A percentile compares a stretch with the other conserved stretches of the same genome.
phyloP scores from a whole-genome alignment of 176 grass and related monocot species.

The Ensete ventricosum region DNA sequence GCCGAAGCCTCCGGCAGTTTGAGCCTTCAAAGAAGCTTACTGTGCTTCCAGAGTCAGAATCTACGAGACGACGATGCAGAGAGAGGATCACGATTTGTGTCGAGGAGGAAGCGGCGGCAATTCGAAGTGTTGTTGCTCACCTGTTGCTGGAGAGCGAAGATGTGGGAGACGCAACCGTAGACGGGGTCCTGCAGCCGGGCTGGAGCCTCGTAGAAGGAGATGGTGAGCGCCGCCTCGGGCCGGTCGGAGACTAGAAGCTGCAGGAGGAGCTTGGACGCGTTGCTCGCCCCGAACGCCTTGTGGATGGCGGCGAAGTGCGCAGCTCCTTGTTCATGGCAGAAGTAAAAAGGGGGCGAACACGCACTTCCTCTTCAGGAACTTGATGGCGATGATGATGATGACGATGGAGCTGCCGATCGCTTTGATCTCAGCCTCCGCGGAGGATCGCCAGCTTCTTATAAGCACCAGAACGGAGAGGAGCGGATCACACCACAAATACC shows the following conservation, averaged over 20 bases:
- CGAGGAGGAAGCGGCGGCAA: too few species aligned
- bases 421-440: neutral
- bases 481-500: conserved; percentile 12
- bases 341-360: conserved; percentile 64
- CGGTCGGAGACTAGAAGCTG: too few species aligned
- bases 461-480: conserved; percentile 24
- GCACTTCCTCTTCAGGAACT: conserved; percentile 89
- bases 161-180: too few species aligned
- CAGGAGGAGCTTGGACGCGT: conserved; percentile 72
- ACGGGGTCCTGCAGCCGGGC: too few species aligned
- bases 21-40: conserved; percentile 46
- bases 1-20: conserved; percentile 30
- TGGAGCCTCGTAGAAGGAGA: too few species aligned
- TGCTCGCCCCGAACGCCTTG: conserved; percentile 88
- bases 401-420: too few species aligned
- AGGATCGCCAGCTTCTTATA: conserved; percentile 43
- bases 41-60: conserved; percentile 81
- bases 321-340: conserved; percentile 83
- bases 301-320: conserved; percentile 73
- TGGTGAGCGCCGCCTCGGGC: too few species aligned
- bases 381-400: neutral
- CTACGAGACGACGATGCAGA: conserved; percentile 11
- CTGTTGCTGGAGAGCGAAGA: too few species aligned
- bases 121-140: too few species aligned
- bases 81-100: conserved; percentile 13